phyloP scores from a whole-genome alignment of 176 grass and related monocot species.

The Oryza glumipatula region DNA sequence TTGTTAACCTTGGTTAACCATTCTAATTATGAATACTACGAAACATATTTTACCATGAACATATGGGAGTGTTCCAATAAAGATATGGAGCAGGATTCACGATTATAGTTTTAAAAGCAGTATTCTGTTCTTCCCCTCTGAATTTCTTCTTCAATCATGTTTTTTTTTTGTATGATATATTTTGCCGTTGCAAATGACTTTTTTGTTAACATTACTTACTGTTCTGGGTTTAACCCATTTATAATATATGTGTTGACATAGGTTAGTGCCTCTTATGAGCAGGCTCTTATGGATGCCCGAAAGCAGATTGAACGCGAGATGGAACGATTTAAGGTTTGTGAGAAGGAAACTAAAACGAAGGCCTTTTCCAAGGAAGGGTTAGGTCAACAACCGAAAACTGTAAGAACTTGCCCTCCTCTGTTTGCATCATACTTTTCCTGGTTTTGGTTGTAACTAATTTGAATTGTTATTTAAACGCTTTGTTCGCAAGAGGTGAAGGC shows the following conservation, averaged over 20 bases:
- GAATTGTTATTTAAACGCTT: conserved; percentile 26
- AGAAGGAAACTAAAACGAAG: conserved; percentile 99
- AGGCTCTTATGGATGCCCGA: conserved; percentile 98
- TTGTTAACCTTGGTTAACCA: not conserved
- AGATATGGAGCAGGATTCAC: conserved; percentile 22
- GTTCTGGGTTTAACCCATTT: conserved; percentile 68
- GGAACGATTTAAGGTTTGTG: conserved; percentile 99
- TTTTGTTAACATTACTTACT: conserved; percentile 28
- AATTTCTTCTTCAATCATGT: not conserved
- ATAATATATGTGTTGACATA: conserved; percentile 87
- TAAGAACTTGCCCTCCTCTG: conserved; percentile 54
- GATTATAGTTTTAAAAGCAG: not conserved
- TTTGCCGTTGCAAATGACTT: conserved; percentile 24
- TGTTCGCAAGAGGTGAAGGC: conserved; percentile 15
- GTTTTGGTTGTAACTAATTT: conserved; percentile 26
- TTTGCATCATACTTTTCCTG: conserved; percentile 32
- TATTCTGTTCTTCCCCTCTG: not conserved
- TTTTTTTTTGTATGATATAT: conserved; percentile 20
- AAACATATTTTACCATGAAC: conserved; percentile 9
- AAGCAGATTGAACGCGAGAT: conserved; percentile 99
- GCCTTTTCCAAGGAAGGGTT: conserved; percentile 99
- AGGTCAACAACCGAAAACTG: conserved; percentile 98
- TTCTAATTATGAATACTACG: conserved; percentile 18
- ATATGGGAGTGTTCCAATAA: conserved; percentile 9
- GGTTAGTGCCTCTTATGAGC: conserved; percentile 88